phyloP scores from a whole-genome alignment of 345 rosid species.

The Draba incana region DNA sequence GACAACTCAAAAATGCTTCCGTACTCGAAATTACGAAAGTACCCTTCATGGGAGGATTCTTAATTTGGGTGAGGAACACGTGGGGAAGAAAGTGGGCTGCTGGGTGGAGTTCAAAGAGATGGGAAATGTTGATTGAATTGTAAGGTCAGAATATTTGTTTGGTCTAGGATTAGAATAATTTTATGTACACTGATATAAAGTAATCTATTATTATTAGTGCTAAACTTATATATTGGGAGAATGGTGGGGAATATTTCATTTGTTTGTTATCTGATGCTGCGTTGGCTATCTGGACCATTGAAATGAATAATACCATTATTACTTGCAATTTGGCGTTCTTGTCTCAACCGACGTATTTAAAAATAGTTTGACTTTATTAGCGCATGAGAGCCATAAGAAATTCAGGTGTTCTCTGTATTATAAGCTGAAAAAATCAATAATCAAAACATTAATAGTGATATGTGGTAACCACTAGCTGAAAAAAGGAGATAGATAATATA shows the following conservation, averaged over 20 bases:
- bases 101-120: slow-evolving; percentile 15
- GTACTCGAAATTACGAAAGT: not conserved
- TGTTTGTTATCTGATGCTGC: slow-evolving; percentile 34
- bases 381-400: slow-evolving; percentile 31
- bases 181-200: slow-evolving; percentile 33
- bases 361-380: slow-evolving; percentile 3
- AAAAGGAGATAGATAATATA: slow-evolving; percentile 12
- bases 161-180: slow-evolving; percentile 29
- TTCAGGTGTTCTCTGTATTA: slow-evolving; percentile 2
- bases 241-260: slow-evolving; percentile 35
- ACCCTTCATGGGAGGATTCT: slow-evolving; percentile 25
- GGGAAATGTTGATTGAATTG: slow-evolving; percentile 20
- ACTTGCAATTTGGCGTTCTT: not conserved
- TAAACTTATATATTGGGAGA: not conserved
- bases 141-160: slow-evolving; percentile 34
- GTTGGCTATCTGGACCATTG: slow-evolving; percentile 26
- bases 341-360: not conserved
- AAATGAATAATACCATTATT: slow-evolving; percentile 21
- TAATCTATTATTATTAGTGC: slow-evolving; percentile 21
- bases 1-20: not conserved
- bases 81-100: slow-evolving; percentile 38
- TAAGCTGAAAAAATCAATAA: not conserved
- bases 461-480: slow-evolving; percentile 38
- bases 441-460: slow-evolving; percentile 13
- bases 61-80: slow-evolving; percentile 30